These are phyloP conservation scores for Yamadazyma jaroonii DNA, from an alignment of 1,139 yeast species.

Conservation along the genomic window DNA sequence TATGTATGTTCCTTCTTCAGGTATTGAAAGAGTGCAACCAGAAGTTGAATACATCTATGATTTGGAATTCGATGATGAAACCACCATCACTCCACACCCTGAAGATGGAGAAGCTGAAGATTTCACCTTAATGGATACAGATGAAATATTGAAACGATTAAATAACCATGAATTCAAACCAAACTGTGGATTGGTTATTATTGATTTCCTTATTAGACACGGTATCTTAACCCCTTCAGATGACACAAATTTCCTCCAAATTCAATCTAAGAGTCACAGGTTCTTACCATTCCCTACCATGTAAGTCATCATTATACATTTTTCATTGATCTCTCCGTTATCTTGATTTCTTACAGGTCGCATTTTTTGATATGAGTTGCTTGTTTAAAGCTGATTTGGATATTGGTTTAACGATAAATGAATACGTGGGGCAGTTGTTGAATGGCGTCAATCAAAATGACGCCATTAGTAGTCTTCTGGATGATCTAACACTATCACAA, in stretches of 20 bases:
- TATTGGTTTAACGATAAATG: neutral
- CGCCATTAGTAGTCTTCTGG: neutral
- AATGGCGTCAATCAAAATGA: neutral
- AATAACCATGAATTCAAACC: slow-evolving; percentile 71
- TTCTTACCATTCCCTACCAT: slow-evolving; percentile 64
- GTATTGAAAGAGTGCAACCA: slow-evolving; percentile 68
- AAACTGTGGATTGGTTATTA: slow-evolving; percentile 74
- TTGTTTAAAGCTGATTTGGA: neutral
- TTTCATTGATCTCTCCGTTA: neutral
- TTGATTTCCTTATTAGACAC: slow-evolving; percentile 84
- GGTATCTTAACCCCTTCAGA: slow-evolving; percentile 60
- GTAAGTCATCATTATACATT: no score
- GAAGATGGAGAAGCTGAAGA: slow-evolving; percentile 84
- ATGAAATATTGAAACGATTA: slow-evolving; percentile 51
- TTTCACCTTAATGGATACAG: slow-evolving; percentile 60
- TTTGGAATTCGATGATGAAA: slow-evolving; percentile 49
- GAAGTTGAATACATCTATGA: slow-evolving; percentile 85
- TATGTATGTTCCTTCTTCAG: slow-evolving; percentile 42
- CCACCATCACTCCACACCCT: slow-evolving; percentile 58
- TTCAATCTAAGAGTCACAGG: slow-evolving; percentile 63
- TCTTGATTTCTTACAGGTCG: neutral
- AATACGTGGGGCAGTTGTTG: neutral
- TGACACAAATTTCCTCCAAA: slow-evolving; percentile 62
- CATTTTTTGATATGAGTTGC: neutral
- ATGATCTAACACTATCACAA: neutral